Evolutionary conservation across 768 basidiomycete species (phyloP).

Genomic region (Suillus variegatus): DNA sequence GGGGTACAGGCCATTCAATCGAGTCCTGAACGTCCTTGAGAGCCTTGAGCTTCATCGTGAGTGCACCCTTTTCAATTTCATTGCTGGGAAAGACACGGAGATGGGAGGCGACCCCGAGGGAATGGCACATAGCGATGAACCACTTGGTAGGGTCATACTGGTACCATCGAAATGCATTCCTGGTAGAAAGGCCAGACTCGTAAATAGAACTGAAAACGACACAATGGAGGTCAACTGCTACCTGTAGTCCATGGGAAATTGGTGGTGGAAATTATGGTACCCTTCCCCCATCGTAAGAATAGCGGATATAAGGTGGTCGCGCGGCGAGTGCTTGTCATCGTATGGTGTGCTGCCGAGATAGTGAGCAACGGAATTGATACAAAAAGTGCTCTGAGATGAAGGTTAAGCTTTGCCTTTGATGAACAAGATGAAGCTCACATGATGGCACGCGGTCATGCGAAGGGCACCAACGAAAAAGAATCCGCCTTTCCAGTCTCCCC

Average conservation of each 20-base stretch:
- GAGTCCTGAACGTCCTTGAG: slow-evolving; percentile 65
- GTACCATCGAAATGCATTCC: slow-evolving; percentile 78
- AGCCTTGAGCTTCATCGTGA: slow-evolving; percentile 82
- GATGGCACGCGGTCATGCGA: slow-evolving; percentile 76
- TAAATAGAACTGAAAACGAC: slow-evolving; percentile 7
- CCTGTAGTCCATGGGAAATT: slow-evolving; percentile 77
- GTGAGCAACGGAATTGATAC: slow-evolving; percentile 87
- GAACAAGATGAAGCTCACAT: slow-evolving; percentile 49
- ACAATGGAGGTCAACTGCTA: slow-evolving; percentile 6
- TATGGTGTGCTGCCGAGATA: slow-evolving; percentile 81
- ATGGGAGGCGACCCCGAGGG: slow-evolving; percentile 74
- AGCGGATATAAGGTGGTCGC: slow-evolving; percentile 80
- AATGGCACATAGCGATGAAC: slow-evolving; percentile 73
- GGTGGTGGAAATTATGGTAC: slow-evolving; percentile 80
- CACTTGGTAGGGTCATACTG: slow-evolving; percentile 72
- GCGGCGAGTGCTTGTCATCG: slow-evolving; percentile 76
- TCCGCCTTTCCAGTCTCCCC: slow-evolving; percentile 78
- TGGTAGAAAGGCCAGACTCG: slow-evolving; percentile 10
- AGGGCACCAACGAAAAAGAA: slow-evolving; percentile 75
- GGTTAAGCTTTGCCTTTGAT: slow-evolving; percentile 2
- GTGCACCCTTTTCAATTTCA: slow-evolving; percentile 80
- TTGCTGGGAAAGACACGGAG: slow-evolving; percentile 86
- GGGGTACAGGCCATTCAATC: slow-evolving; percentile 58
- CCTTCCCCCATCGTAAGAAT: slow-evolving; percentile 75
- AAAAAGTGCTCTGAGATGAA: slow-evolving; percentile 69